These are phyloP conservation scores for Phaeodactylum tricornutum DNA, from an alignment of 108 stramenopile genomes.

Conservation along the genomic window DNA sequence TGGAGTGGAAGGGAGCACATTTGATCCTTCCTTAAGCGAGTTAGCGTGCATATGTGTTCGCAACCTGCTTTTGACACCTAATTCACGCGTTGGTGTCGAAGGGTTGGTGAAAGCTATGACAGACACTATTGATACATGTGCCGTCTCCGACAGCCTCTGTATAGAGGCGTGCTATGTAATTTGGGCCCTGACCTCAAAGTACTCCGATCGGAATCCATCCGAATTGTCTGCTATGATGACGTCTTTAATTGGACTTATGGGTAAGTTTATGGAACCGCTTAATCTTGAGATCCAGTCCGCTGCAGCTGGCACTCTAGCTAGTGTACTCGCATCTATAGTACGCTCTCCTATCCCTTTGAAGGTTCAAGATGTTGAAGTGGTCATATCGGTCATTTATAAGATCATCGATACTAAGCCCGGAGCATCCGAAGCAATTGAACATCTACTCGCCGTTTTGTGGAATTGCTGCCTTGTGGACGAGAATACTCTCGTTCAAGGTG, in stretches of 20 bases:
- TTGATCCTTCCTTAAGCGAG: too few relatives aligned
- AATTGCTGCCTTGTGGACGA: constrained; percentile 17
- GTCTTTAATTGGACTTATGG: constrained; percentile 12
- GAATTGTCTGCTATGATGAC: constrained; percentile 1
- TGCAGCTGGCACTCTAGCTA: constrained; percentile 18
- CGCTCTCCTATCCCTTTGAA: constrained; percentile 13
- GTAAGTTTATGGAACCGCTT: constrained; percentile 5
- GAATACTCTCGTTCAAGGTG: constrained; percentile 19
- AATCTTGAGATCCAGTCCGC: constrained; percentile 7
- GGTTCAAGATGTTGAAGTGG: constrained; percentile 16
- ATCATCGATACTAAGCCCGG: constrained; percentile 14
- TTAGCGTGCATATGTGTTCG: too few relatives aligned
- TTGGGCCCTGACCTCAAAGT: constrained; percentile 20
- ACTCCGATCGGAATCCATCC: not conserved
- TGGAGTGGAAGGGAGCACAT: too few relatives aligned
- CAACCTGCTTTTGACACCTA: too few relatives aligned
- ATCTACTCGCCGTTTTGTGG: constrained; percentile 15
- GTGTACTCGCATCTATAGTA: constrained; percentile 11
- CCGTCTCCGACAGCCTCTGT: not conserved
- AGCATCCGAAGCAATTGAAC: constrained; percentile 8
- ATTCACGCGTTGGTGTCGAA: too few relatives aligned
- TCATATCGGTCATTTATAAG: constrained; percentile 19
- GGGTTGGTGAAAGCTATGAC: too few relatives aligned
- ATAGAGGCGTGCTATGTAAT: constrained; percentile 17
- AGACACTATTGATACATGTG: too few relatives aligned